Percentiles rank a stretch among this genome's conserved stretches.
phyloP scores from a whole-genome alignment of 805 yeast species.

The Metschnikowia lachancei region DNA sequence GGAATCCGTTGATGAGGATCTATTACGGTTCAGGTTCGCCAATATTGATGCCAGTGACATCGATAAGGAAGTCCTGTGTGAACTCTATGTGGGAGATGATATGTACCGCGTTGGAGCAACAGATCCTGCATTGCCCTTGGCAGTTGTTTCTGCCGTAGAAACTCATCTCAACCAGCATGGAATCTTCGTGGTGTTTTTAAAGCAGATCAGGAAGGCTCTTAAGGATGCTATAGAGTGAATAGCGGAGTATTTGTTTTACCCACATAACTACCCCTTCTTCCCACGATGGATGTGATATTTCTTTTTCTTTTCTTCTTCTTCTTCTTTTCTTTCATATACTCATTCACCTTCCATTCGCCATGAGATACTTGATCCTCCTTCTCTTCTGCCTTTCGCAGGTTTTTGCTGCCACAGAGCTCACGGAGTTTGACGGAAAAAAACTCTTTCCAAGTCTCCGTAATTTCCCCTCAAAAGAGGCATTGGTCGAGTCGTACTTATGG shows the following conservation, averaged over 20 bases:
- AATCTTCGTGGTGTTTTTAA: constrained; percentile 15
- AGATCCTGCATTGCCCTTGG: constrained; percentile 15
- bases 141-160: constrained; percentile 10
- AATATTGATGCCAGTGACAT: constrained; percentile 46
- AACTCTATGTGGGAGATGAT: constrained; percentile 45
- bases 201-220: constrained; percentile 14
- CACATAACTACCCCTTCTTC: too few species aligned
- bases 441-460: constrained; percentile 12
- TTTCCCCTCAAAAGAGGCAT: constrained; percentile 8
- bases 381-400: neutral
- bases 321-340: too few species aligned
- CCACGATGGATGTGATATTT: neutral
- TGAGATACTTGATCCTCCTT: neutral
- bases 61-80: constrained; percentile 41
- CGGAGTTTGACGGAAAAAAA: neutral
- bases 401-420: neutral
- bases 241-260: too few species aligned
- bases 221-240: constrained; percentile 5
- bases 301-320: neutral
- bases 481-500: constrained; percentile 16
- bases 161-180: constrained; percentile 16
- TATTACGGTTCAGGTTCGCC: constrained; percentile 47
- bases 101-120: constrained; percentile 13
- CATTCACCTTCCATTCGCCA: too few species aligned
- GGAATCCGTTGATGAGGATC: constrained; percentile 47